Conservation (phyloP, 345 rosid species). For the Eucalyptus brandiana region DNA sequence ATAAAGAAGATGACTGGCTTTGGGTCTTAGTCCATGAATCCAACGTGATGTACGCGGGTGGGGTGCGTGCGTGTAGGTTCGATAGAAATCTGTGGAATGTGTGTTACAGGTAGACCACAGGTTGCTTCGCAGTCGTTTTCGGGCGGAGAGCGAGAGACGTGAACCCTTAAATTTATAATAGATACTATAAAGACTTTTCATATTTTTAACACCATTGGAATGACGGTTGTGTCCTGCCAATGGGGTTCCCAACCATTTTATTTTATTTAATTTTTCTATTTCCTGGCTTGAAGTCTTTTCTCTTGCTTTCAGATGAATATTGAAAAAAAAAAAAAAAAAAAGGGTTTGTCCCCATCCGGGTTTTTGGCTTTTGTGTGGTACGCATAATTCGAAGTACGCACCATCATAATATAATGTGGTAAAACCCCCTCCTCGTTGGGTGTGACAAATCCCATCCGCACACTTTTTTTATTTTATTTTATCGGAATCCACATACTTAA, state of each 20-base stretch:
- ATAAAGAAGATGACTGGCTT: not conserved
- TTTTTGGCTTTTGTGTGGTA: not conserved
- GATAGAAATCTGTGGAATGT: not conserved
- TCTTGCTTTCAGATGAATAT: not conserved
- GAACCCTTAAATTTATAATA: slow-evolving; percentile 18
- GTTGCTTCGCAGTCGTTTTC: slow-evolving; percentile 91
- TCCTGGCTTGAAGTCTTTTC: not conserved
- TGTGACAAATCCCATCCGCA: not conserved
- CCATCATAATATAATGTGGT: not conserved
- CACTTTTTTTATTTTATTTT: too few species aligned
- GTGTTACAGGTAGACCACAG: slow-evolving; percentile 50
- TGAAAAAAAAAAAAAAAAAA: not conserved
- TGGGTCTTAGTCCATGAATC: slow-evolving; percentile 19
- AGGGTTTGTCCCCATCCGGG: not conserved
- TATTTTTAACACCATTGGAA: not conserved
- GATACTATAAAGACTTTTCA: not conserved
- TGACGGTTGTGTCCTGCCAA: slow-evolving; percentile 19
- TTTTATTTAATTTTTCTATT: not conserved
- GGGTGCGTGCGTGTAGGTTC: not conserved
- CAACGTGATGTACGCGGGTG: not conserved
- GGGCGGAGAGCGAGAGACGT: slow-evolving; percentile 23
- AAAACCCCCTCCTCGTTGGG: not conserved
- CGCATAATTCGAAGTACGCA: not conserved
- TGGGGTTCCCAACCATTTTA: not conserved
- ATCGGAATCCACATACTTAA: not conserved